These are phyloP conservation scores for Ambrosiella beaveri DNA, from an alignment of 2,329 filamentous ascomycete species.

Conservation along the genomic window DNA sequence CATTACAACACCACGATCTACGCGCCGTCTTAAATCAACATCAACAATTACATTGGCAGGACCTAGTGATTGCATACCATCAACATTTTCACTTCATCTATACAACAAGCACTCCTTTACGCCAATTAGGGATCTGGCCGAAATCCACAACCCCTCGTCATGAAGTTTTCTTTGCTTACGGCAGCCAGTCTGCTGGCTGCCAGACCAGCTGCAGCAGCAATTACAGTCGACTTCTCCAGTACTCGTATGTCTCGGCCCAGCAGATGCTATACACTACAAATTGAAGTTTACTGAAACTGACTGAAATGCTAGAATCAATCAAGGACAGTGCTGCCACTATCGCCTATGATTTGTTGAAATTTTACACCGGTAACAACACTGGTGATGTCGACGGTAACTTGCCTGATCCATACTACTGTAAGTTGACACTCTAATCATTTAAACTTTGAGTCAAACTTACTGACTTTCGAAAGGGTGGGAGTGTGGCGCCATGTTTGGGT, in stretches of 20 bases:
- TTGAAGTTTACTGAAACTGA: constrained; percentile 17
- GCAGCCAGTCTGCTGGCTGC: constrained; percentile 8
- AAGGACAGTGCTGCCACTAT: constrained; percentile 31
- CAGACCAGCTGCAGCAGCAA: constrained; percentile 10
- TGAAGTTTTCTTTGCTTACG: constrained; percentile 12
- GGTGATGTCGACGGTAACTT: constrained; percentile 41
- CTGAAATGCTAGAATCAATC: constrained; percentile 26
- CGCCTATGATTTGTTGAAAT: constrained; percentile 30
- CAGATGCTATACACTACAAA: background rate
- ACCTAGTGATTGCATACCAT: background rate
- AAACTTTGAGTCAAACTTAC: constrained; percentile 19
- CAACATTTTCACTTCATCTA: background rate
- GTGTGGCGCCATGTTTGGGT: constrained; percentile 53
- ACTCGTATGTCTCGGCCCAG: constrained; percentile 12
- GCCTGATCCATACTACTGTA: constrained; percentile 47
- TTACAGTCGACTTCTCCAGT: constrained; percentile 19
- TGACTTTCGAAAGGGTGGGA: constrained; percentile 38
- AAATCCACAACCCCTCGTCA: background rate
- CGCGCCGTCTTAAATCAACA: background rate
- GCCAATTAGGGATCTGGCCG: background rate
- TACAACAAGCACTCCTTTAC: background rate
- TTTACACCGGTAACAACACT: constrained; percentile 40
- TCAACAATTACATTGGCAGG: background rate
- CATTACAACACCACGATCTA: background rate
- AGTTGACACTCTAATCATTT: constrained; percentile 17